A percentile compares a stretch with the other conserved stretches of the same genome.
phyloP scores from a whole-genome alignment of 495 filamentous ascomycete species.

The Tuber calosporum region DNA sequence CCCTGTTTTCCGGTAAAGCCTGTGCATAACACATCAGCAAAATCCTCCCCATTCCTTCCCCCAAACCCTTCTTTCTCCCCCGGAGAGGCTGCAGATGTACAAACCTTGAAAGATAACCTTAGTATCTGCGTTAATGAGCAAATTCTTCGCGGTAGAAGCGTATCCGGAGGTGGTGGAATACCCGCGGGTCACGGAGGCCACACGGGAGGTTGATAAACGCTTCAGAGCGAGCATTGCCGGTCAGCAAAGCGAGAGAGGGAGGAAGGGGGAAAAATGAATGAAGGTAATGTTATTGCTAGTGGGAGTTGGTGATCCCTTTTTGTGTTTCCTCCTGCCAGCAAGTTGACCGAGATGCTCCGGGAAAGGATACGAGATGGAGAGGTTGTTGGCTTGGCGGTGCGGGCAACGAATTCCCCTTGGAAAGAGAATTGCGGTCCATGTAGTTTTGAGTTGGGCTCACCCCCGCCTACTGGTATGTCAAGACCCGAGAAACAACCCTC shows the following conservation, averaged over 20 bases:
- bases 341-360: background rate
- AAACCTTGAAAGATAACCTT: conserved; percentile 87
- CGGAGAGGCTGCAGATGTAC: conserved; percentile 7
- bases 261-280: conserved; percentile 8
- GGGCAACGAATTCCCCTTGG: background rate
- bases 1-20: conserved; percentile 93
- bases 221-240: conserved; percentile 44
- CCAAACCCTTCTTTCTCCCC: background rate
- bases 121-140: conserved; percentile 85
- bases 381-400: background rate
- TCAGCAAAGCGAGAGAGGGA: conserved; percentile 3
- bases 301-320: background rate
- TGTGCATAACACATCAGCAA: conserved; percentile 16
- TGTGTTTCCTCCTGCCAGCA: background rate
- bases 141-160: conserved; percentile 74
- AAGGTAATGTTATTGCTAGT: background rate
- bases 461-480: background rate
- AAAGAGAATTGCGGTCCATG: background rate
- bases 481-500: background rate
- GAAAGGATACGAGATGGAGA: background rate
- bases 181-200: conserved; percentile 51
- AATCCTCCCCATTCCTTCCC: background rate
- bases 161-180: conserved; percentile 64
- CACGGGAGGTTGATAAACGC: conserved; percentile 46
- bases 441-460: background rate